phyloP scores from a whole-genome alignment of 768 basidiomycete genomes.

The Cyathus striatus region DNA sequence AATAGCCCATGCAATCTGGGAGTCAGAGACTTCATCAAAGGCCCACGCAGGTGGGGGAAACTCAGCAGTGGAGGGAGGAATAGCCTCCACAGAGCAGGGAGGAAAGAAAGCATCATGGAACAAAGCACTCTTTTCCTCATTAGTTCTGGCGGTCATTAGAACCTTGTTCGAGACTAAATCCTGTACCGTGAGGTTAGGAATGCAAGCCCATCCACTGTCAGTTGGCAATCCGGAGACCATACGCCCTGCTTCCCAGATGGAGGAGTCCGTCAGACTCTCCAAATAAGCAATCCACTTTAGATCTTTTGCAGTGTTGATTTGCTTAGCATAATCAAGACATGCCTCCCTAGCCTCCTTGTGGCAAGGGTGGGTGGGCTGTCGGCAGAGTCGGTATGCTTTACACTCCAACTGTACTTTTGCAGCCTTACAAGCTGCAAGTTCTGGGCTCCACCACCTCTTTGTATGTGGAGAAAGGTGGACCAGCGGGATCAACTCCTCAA shows the following conservation, averaged over 20 bases:
- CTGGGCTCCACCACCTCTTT: no score
- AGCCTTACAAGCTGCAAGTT: no score
- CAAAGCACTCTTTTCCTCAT: conserved; percentile 8
- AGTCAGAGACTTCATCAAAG: conserved; percentile 13
- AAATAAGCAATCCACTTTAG: conserved; percentile 21
- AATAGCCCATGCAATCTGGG: conserved; percentile 17
- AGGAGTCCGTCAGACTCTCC: conserved; percentile 7
- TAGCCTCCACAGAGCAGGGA: conserved; percentile 1
- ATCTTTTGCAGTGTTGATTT: conserved; percentile 11
- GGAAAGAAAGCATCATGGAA: conserved; percentile 18
- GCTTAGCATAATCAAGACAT: conserved; percentile 11
- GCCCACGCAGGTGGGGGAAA: conserved; percentile 3
- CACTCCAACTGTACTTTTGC: no score
- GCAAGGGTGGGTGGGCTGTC: no score
- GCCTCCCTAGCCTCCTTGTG: no score
- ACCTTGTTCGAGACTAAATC: background rate
- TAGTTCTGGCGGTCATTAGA: conserved; percentile 4
- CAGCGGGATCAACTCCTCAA: no score
- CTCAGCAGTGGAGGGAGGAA: conserved; percentile 12
- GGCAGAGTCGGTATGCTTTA: no score
- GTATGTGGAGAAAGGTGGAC: no score
- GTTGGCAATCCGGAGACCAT: conserved; percentile 7
- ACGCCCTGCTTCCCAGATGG: conserved; percentile 14
- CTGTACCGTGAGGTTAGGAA: conserved; percentile 12
- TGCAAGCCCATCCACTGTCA: conserved; percentile 16